phyloP scores from a whole-genome alignment of 331 rosid genomes.

The Malus hybrid region DNA sequence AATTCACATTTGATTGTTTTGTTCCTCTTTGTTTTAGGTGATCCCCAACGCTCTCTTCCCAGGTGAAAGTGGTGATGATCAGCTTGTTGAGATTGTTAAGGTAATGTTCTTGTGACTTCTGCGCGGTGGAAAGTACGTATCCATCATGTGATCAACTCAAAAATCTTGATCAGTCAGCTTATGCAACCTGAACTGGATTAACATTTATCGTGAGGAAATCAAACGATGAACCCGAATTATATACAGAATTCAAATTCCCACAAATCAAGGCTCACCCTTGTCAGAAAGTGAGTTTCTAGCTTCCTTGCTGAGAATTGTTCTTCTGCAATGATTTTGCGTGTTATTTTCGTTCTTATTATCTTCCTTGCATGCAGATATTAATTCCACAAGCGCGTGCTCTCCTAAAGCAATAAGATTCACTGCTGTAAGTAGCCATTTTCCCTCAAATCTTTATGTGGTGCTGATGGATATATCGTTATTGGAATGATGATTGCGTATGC shows the following conservation, averaged over 20 bases:
- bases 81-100: too few species aligned
- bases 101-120: too few species aligned
- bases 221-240: too few species aligned
- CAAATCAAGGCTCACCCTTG: too few species aligned
- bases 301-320: background rate
- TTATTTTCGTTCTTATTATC: background rate
- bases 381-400: constrained; percentile 58
- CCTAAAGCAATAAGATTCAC: constrained; percentile 18
- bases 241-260: background rate
- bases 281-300: constrained; percentile 28
- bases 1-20: background rate
- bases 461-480: background rate
- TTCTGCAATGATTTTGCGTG: background rate
- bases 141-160: too few species aligned
- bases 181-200: too few species aligned
- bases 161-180: too few species aligned
- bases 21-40: background rate
- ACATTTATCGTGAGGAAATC: too few species aligned
- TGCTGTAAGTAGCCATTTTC: constrained; percentile 35
- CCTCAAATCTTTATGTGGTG: too few species aligned
- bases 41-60: too few species aligned
- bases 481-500: background rate
- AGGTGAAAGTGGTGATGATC: too few species aligned
- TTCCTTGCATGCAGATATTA: constrained; percentile 21
- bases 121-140: too few species aligned